Conservation (phyloP, 23 red algal genomes). For the Agarophyton chilense region DNA sequence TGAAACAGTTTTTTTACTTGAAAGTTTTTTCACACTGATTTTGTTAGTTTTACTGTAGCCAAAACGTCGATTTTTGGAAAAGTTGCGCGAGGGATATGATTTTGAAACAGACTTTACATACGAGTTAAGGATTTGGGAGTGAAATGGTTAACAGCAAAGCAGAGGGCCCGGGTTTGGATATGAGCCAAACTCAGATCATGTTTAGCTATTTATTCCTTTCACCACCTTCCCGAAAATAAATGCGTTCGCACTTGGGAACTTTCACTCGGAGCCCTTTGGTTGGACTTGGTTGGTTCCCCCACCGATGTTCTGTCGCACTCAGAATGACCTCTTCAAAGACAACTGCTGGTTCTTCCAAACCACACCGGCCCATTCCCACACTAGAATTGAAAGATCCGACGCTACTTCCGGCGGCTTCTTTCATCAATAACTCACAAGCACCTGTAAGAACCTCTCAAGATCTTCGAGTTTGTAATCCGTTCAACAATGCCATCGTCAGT, state of each 20-base stretch:
- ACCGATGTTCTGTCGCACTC: not conserved
- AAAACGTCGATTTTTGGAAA: no score
- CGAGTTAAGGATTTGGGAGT: no score
- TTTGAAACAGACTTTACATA: no score
- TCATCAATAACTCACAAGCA: slow-evolving; percentile 21
- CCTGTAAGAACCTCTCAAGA: slow-evolving; percentile 18
- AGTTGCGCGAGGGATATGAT: no score
- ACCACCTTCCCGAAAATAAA: not conserved
- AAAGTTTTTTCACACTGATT: no score
- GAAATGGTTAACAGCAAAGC: no score
- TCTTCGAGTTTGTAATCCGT: not conserved
- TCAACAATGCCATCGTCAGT: slow-evolving; percentile 12
- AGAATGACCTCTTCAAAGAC: not conserved
- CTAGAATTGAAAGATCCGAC: slow-evolving; percentile 27
- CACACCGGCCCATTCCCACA: not conserved
- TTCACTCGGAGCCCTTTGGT: not conserved
- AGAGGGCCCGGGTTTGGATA: not conserved
- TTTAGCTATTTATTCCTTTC: not conserved
- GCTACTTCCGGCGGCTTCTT: slow-evolving; percentile 8
- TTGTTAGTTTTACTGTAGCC: no score
- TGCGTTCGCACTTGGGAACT: not conserved
- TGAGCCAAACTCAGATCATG: not conserved
- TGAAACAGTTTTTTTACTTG: no score
- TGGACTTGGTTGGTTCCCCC: not conserved
- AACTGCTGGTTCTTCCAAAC: not conserved